Percentiles rank a stretch among this genome's conserved stretches.
These are phyloP conservation scores for Lonicera japonica DNA, from an alignment of 129 eudicot species.

Conservation along the genomic window DNA sequence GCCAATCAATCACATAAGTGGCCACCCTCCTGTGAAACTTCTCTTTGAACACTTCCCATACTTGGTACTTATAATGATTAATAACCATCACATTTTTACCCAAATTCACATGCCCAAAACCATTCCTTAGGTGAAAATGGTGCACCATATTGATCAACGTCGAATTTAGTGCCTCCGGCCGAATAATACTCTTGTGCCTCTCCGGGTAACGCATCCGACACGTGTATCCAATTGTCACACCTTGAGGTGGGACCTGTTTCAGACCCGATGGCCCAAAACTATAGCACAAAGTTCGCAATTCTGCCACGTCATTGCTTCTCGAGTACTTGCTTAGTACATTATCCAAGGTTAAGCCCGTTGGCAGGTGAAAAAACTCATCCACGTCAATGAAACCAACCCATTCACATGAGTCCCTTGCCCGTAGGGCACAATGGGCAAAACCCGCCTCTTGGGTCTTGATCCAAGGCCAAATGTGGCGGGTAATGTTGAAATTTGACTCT, in stretches of 20 bases:
- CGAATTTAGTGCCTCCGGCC: constrained; percentile 47
- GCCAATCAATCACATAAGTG: constrained; percentile 82
- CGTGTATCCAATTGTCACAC: constrained; percentile 66
- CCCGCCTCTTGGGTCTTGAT: constrained; percentile 89
- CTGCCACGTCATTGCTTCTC: constrained; percentile 31
- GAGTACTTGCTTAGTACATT: constrained; percentile 24
- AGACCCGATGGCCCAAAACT: constrained; percentile 82
- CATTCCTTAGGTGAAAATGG: constrained; percentile 57
- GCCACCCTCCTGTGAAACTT: constrained; percentile 76
- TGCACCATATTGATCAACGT: constrained; percentile 72
- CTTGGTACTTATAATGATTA: constrained; percentile 88
- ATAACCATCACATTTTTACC: constrained; percentile 41
- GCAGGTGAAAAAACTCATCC: constrained; percentile 66
- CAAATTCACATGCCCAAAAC: constrained; percentile 31
- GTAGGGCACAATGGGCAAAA: constrained; percentile 71
- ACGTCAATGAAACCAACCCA: constrained; percentile 85
- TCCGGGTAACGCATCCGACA: constrained; percentile 53
- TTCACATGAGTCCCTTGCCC: constrained; percentile 52
- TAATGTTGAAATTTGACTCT: constrained; percentile 32
- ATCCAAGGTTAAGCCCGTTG: constrained; percentile 20
- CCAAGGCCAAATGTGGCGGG: constrained; percentile 73
- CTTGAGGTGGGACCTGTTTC: constrained; percentile 31
- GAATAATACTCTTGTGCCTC: constrained; percentile 80
- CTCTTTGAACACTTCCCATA: constrained; percentile 80
- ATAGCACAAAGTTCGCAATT: constrained; percentile 46